Evolutionary conservation across 2,329 filamentous ascomycete genomes (phyloP).

Genomic region (Hypoxylon rubiginosum): DNA sequence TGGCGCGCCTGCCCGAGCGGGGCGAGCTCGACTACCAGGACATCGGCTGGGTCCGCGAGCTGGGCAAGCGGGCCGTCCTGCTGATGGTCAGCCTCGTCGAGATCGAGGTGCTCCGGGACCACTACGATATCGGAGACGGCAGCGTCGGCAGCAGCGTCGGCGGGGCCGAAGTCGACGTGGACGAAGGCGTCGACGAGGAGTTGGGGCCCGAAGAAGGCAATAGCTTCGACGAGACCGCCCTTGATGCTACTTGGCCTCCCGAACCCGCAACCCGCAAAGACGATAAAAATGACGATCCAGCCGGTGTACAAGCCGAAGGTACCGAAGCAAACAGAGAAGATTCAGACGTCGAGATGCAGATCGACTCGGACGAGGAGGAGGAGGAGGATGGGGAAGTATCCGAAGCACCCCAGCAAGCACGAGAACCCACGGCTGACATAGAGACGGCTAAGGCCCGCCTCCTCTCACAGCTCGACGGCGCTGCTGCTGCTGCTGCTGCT

Average conservation of each 20-base stretch:
- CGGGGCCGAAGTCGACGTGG: slow-evolving; percentile 55
- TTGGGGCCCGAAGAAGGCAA: slow-evolving; percentile 48
- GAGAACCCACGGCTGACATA: slow-evolving; percentile 56
- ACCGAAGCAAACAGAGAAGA: slow-evolving; percentile 50
- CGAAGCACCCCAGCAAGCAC: slow-evolving; percentile 47
- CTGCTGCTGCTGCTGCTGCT: neutral
- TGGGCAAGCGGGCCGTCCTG: slow-evolving; percentile 81
- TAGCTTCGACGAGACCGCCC: slow-evolving; percentile 56
- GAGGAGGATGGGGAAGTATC: slow-evolving; percentile 54
- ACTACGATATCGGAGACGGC: slow-evolving; percentile 54
- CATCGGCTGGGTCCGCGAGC: slow-evolving; percentile 80
- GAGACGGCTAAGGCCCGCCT: slow-evolving; percentile 64
- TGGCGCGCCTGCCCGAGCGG: slow-evolving; percentile 79
- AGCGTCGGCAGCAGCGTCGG: slow-evolving; percentile 47
- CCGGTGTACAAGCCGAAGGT: neutral
- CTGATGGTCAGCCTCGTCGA: slow-evolving; percentile 68
- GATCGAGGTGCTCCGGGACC: slow-evolving; percentile 63
- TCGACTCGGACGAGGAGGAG: slow-evolving; percentile 53
- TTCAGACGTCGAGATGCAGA: slow-evolving; percentile 52
- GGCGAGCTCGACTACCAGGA: slow-evolving; percentile 83
- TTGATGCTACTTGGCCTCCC: slow-evolving; percentile 49
- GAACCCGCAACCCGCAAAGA: neutral
- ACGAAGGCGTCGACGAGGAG: slow-evolving; percentile 63
- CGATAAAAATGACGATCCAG: neutral
- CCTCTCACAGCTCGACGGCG: slow-evolving; percentile 57